phyloP scores from a whole-genome alignment of 2,329 filamentous ascomycete species.

The Talaromyces pinophilus region DNA sequence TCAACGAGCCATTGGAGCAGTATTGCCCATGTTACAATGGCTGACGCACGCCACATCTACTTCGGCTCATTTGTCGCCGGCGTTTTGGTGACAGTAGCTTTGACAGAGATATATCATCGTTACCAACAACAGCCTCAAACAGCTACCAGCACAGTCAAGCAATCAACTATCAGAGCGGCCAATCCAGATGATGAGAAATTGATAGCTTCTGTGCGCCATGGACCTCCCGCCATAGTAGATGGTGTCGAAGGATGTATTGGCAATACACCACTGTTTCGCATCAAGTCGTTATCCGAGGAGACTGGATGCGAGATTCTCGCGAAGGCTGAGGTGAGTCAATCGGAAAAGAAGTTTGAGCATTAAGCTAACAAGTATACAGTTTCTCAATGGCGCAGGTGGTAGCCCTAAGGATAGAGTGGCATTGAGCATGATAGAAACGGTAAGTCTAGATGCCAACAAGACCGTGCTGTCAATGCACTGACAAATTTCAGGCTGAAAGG shows the following conservation, averaged over 20 bases:
- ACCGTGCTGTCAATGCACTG: neutral
- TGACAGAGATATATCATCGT: slow-evolving; percentile 73
- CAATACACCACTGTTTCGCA: slow-evolving; percentile 83
- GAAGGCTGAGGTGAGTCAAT: slow-evolving; percentile 71
- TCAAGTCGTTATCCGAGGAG: slow-evolving; percentile 79
- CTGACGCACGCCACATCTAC: slow-evolving; percentile 50
- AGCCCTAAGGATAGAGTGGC: slow-evolving; percentile 96
- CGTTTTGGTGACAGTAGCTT: slow-evolving; percentile 70
- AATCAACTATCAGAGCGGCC: slow-evolving; percentile 26
- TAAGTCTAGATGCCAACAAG: slow-evolving; percentile 30
- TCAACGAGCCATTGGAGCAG: neutral
- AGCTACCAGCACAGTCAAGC: neutral
- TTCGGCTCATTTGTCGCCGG: slow-evolving; percentile 74
- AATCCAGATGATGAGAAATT: slow-evolving; percentile 55
- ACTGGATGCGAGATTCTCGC: slow-evolving; percentile 88
- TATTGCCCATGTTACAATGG: no score
- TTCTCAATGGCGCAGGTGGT: slow-evolving; percentile 90
- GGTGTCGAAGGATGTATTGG: slow-evolving; percentile 93
- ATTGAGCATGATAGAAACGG: slow-evolving; percentile 76
- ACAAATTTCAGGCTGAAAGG: slow-evolving; percentile 65
- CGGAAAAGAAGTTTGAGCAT: no score
- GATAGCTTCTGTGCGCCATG: slow-evolving; percentile 30
- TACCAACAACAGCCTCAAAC: slow-evolving; percentile 55
- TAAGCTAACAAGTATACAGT: slow-evolving; percentile 48
- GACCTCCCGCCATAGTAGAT: slow-evolving; percentile 59